Percentiles rank a stretch among this genome's conserved stretches.
Evolutionary conservation across 129 eudicot species (phyloP).

Genomic region (Solidago caesia): DNA sequence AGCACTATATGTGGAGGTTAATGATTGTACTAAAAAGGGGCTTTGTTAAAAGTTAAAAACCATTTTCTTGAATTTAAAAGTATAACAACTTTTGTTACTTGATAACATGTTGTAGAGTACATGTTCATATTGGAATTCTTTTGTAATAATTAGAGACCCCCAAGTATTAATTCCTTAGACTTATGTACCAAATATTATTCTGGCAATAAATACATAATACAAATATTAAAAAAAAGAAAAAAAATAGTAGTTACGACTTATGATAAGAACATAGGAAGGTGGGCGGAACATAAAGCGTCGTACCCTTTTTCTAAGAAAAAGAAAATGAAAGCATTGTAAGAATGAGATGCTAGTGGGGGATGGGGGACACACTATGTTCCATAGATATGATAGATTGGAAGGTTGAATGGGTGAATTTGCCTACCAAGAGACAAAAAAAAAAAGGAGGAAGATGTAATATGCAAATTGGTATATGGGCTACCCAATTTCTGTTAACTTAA

Average conservation of each 20-base stretch:
- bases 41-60: background rate
- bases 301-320: slow-evolving; percentile 22
- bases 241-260: background rate
- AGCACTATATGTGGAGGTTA: slow-evolving; percentile 36
- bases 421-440: background rate
- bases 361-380: slow-evolving; percentile 13
- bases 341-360: slow-evolving; percentile 21
- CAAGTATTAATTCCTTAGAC: background rate
- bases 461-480: slow-evolving; percentile 9
- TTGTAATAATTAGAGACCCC: background rate
- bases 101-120: slow-evolving; percentile 5
- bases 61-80: background rate
- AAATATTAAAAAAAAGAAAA: slow-evolving; percentile 9
- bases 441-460: slow-evolving; percentile 7
- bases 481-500: slow-evolving; percentile 20
- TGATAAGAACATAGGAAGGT: slow-evolving; percentile 30
- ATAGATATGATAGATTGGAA: slow-evolving; percentile 11
- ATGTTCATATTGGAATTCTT: background rate
- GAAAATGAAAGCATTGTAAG: slow-evolving; percentile 14
- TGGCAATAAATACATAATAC: background rate
- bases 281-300: slow-evolving; percentile 11
- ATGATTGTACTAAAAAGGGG: slow-evolving; percentile 17
- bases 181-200: background rate
- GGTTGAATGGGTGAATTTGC: slow-evolving; percentile 12
- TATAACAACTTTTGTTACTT: background rate